phyloP scores from a whole-genome alignment of 345 rosid species.

The Lepidium africanum region DNA sequence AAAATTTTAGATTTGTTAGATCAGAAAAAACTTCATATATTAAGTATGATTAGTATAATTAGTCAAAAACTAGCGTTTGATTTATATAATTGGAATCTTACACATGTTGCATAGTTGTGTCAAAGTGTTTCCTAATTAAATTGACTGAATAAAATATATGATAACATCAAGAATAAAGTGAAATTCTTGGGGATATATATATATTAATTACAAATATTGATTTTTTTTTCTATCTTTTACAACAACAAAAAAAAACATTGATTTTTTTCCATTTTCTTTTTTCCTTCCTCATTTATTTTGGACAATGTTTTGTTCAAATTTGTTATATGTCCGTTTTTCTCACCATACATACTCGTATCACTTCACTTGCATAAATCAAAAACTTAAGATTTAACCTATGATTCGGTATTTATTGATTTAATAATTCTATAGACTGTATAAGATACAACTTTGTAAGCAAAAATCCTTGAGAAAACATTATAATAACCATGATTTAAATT shows the following conservation, averaged over 20 bases:
- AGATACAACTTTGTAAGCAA: neutral
- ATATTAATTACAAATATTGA: too few relatives aligned
- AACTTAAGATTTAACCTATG: too few relatives aligned
- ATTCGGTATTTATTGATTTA: too few relatives aligned
- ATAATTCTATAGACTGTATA: neutral
- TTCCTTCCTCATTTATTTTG: neutral
- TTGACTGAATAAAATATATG: neutral
- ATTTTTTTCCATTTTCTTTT: neutral
- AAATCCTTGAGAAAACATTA: neutral
- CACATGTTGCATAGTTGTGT: constrained; percentile 6
- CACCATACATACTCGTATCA: too few relatives aligned
- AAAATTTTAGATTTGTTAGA: neutral
- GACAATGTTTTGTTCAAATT: too few relatives aligned
- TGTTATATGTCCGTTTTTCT: too few relatives aligned
- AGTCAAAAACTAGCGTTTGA: constrained; percentile 21
- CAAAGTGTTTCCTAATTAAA: neutral
- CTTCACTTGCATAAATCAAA: too few relatives aligned
- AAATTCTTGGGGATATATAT: neutral
- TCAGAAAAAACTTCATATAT: neutral
- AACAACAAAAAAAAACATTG: too few relatives aligned
- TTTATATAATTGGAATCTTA: constrained; percentile 16
- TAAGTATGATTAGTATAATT: too few relatives aligned
- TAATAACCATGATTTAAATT: neutral
- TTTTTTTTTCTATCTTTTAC: too few relatives aligned
- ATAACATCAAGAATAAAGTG: neutral